Conservation (phyloP, 2,329 filamentous ascomycete genomes). For the Coniella vitis region DNA sequence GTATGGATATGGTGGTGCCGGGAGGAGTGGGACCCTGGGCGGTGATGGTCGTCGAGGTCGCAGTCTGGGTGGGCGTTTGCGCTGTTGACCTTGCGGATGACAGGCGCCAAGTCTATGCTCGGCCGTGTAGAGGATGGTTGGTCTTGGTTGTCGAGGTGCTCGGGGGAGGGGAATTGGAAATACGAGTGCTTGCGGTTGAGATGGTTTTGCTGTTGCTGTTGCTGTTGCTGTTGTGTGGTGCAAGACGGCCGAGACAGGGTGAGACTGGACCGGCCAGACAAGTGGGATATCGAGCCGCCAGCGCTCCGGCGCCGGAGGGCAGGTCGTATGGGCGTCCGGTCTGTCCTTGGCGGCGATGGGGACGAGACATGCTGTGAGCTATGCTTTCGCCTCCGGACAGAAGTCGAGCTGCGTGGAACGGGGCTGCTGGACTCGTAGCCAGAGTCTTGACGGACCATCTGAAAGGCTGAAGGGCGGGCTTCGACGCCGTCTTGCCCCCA, state of each 20-base stretch:
- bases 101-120: slow-evolving; percentile 8
- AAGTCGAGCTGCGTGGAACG: slow-evolving; percentile 31
- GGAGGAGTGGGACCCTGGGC: slow-evolving; percentile 12
- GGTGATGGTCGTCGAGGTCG: background rate
- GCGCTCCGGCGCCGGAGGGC: slow-evolving; percentile 34
- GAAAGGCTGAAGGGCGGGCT: slow-evolving; percentile 25
- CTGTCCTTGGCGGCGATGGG: slow-evolving; percentile 18
- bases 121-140: background rate
- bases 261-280: slow-evolving; percentile 19
- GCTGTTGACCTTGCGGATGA: slow-evolving; percentile 14
- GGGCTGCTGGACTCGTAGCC: slow-evolving; percentile 47
- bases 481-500: slow-evolving; percentile 22
- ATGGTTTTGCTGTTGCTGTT: slow-evolving; percentile 19
- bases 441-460: slow-evolving; percentile 51
- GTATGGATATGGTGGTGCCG: slow-evolving; percentile 30
- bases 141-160: slow-evolving; percentile 11
- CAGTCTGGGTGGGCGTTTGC: slow-evolving; percentile 5
- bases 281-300: slow-evolving; percentile 27
- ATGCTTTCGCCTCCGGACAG: slow-evolving; percentile 21
- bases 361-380: slow-evolving; percentile 25
- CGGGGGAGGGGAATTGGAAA: slow-evolving; percentile 29
- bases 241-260: slow-evolving; percentile 23
- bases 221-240: slow-evolving; percentile 19
- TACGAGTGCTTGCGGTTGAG: slow-evolving; percentile 30
- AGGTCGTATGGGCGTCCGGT: slow-evolving; percentile 33